These are phyloP conservation scores for Didymella arachidicola DNA, from an alignment of 2,329 filamentous ascomycete genomes.

Conservation along the genomic window DNA sequence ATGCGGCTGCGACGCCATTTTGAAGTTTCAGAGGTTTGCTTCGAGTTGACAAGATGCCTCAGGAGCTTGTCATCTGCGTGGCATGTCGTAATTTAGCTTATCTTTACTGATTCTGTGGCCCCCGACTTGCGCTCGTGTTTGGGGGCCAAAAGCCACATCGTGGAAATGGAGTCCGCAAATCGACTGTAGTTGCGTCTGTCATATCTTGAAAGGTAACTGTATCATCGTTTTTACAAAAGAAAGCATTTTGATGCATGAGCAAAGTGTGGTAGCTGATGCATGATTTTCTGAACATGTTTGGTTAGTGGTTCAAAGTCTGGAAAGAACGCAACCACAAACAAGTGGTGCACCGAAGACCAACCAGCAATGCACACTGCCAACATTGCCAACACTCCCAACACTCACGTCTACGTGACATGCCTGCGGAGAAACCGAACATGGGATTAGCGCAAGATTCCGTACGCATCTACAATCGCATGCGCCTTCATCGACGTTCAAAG, in stretches of 20 bases:
- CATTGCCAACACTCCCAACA: too few species aligned
- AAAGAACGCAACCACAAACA: not conserved
- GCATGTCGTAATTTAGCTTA: not conserved
- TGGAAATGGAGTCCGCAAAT: not conserved
- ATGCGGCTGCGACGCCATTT: constrained; percentile 4
- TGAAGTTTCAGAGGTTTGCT: not conserved
- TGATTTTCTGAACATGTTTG: not conserved
- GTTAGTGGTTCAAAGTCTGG: not conserved
- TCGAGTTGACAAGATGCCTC: not conserved
- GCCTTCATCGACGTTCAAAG: too few species aligned
- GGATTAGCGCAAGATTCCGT: too few species aligned
- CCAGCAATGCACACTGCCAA: too few species aligned
- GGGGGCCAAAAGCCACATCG: constrained; percentile 3
- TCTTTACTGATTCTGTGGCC: not conserved
- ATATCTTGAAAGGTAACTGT: not conserved
- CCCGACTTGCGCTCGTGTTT: not conserved
- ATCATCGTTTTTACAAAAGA: not conserved
- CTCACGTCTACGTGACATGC: too few species aligned
- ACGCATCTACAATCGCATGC: too few species aligned
- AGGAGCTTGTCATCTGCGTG: not conserved
- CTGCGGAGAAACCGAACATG: too few species aligned
- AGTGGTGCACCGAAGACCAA: not conserved
- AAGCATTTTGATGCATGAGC: not conserved
- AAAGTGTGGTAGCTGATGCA: not conserved
- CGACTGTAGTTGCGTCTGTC: not conserved